Evolutionary conservation across 176 grass and related monocot species (phyloP), one percentile per base, ranked within the genome.

Genomic region (Hsuehochloa calcarea): DNA sequence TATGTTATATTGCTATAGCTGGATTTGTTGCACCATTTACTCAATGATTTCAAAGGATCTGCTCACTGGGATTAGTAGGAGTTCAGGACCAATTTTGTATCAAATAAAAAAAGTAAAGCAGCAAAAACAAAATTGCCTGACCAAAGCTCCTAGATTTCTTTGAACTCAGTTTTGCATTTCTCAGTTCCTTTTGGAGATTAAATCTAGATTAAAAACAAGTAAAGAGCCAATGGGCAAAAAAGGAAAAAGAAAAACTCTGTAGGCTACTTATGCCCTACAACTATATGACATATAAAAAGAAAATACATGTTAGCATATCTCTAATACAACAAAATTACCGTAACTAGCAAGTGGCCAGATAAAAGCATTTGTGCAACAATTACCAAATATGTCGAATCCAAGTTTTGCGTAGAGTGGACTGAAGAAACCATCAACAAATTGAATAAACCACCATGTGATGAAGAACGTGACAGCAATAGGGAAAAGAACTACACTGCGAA

Each of bases 401-500:
- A 99, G 72, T 82, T 96, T 82, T 47, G 84, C 86, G 87, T 99
- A 99, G 43, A 99, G 38, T 84, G 97, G 97, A 89, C 97, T 94
- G 74, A 99, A 99, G 82, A 99, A 99, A 29, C 97, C 92, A 88
- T 99, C 97, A 76, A 99, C 92, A 90, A 99, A 99, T 69, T 94
- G 92, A 91, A 99, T 91, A 80, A 99, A 99, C 97, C 97, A 99
- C 97, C 97, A 99, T 60, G 97, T 99, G 71, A 99, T 89, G 87
- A 96, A 99, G 88, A 99, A 99, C 2, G 93, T 99, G 51, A 99
- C 65, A 26, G 97, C 97, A 74, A 99, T 88, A 79, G 97, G 97
- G 72, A 99, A 99, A 75, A 99, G 89, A 78, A 99, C 97, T 63
- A 99, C 93, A 37, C 93, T 99, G 93, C 45, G 94, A 92, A 82